Evolutionary conservation across 805 yeast genomes (phyloP).

Genomic region (Kodamaea hsintzibuensis): DNA sequence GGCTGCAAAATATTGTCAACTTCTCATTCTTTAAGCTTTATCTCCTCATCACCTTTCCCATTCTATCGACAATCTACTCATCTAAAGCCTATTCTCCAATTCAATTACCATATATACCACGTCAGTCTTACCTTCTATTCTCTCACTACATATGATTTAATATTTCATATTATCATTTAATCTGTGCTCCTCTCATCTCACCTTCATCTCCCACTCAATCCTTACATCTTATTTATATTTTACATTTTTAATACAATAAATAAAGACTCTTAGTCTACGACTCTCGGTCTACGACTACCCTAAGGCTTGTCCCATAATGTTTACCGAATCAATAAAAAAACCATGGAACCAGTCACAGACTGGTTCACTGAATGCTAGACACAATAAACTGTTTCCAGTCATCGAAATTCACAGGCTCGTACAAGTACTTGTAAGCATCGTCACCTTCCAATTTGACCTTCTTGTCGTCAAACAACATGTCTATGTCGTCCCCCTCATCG

Average conservation of each 20-base stretch:
- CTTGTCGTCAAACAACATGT: constrained; percentile 38
- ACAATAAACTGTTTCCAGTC: constrained; percentile 35
- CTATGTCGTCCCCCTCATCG: constrained; percentile 27
- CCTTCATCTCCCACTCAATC: not conserved
- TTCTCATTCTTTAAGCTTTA: too few relatives aligned
- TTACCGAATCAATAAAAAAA: not conserved
- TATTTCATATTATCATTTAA: not conserved
- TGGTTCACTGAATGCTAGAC: constrained; percentile 5
- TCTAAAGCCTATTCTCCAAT: too few relatives aligned
- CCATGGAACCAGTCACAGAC: not conserved
- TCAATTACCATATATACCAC: too few relatives aligned
- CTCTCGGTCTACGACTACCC: not conserved
- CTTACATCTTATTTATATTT: not conserved
- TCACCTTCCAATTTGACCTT: constrained; percentile 24
- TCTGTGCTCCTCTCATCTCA: not conserved
- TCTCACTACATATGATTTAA: not conserved
- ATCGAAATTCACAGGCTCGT: constrained; percentile 36
- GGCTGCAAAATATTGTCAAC: too few relatives aligned
- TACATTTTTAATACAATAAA: constrained; percentile 1
- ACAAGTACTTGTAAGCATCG: constrained; percentile 21
- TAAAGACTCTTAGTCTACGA: not conserved
- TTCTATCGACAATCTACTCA: too few relatives aligned
- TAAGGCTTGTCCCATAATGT: not conserved
- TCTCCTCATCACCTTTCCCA: too few relatives aligned
- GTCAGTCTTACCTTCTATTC: not conserved